phyloP scores from a whole-genome alignment of 768 basidiomycete species.

The Russula earlei region DNA sequence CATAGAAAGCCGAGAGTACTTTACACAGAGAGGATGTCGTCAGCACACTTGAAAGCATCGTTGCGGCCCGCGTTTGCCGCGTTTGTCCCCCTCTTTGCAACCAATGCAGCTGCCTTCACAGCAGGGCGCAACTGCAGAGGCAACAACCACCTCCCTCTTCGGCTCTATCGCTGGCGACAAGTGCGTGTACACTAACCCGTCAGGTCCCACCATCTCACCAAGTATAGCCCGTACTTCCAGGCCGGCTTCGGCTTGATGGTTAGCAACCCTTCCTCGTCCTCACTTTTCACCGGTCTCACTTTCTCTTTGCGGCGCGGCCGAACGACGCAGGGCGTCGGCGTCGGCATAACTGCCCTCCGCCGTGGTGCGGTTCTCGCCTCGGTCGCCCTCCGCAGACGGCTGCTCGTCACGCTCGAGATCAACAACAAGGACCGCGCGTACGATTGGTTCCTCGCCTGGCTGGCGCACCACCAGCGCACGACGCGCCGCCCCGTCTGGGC shows the following conservation, averaged over 20 bases:
- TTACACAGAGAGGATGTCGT: conserved; percentile 5
- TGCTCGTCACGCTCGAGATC: conserved; percentile 93
- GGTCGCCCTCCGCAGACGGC: conserved; percentile 70
- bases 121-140: not conserved
- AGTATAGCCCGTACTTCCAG: conserved; percentile 88
- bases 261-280: conserved; percentile 5
- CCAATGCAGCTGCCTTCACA: too few relatives aligned
- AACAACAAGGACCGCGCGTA: conserved; percentile 92
- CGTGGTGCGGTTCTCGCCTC: conserved; percentile 60
- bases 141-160: conserved; percentile 1
- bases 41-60: too few relatives aligned
- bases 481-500: conserved; percentile 36
- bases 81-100: too few relatives aligned
- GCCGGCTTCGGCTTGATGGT: conserved; percentile 99
- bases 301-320: not conserved
- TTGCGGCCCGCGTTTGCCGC: too few relatives aligned
- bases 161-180: conserved; percentile 48
- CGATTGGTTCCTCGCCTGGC: conserved; percentile 96
- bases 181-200: conserved; percentile 34
- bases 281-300: not conserved
- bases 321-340: conserved; percentile 69
- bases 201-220: conserved; percentile 20
- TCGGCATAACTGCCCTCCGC: conserved; percentile 68
- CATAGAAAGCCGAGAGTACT: conserved; percentile 1
- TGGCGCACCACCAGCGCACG: conserved; percentile 54